Base-by-base conservation (phyloP, 345 rosid species). In the Hirschfeldia incana region DNA sequence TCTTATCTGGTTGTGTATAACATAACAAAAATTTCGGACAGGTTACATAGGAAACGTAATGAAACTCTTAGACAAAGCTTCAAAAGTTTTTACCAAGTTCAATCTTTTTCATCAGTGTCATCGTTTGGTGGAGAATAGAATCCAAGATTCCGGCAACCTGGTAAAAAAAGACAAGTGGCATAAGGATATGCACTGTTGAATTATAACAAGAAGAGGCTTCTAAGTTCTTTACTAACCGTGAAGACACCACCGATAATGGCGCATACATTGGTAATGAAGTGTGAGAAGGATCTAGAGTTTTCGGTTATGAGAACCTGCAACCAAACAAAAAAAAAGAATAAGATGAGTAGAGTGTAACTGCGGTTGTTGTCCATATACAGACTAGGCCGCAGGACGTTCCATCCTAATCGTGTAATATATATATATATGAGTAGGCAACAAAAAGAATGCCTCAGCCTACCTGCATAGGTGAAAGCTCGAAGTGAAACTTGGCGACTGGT, bases 391-490 rank as follows among this genome's bases (percentile, higher is more conserved):
- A 49, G 57, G 57, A 17, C 21, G 1, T 60, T 59, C 27, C 49
- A 42, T 12, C 4, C 49, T n/a, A 26, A 46, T 21, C 62, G 57
- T 46, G 76, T 27, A 63, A 70, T 59, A 78, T 1, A 75, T 29
- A 70, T 59, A 78, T 1, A 75, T 29, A 44, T 78, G 11, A 78
- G 72, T 72, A 59, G 32, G 55, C 60, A 72, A 8, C 51, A 17
- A 67, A 60, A 37, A 29, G 27, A 46, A 67, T 42, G 15, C 3
- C 17, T 39, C 69, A 37, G 39, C 60, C 4, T 61, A 92, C 99
- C 98, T 96, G 99, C 99, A 96, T 96, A 10, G 99, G 99, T 60
- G 99, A 96, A 80, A 89, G 96, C 91, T 93, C 99, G 27, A 89
- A 87, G 86, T 91, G 99, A 79, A 96, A 96, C 72, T 92, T 93